Evolutionary conservation across 2,329 filamentous ascomycete species (phyloP).

Genomic region (Leptographium galeiforme): DNA sequence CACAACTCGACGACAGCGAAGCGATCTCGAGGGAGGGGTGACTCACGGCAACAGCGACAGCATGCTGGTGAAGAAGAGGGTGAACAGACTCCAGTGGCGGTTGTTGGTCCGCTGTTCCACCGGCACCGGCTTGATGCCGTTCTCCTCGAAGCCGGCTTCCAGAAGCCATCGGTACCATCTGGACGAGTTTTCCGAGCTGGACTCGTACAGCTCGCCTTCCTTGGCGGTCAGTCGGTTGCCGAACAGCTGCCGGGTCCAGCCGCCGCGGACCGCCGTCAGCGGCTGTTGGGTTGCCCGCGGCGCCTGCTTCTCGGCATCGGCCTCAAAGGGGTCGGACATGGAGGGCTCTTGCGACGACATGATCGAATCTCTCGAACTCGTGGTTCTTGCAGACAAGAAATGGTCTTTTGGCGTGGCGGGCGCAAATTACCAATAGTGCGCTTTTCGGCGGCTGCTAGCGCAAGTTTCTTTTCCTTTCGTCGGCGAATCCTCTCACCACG

Average conservation of each 20-base stretch:
- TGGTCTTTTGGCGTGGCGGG: background rate
- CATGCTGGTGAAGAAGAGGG: constrained; percentile 45
- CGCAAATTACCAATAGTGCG: background rate
- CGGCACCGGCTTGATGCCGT: constrained; percentile 43
- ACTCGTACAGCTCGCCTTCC: constrained; percentile 20
- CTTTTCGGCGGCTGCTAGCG: background rate
- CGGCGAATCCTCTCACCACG: background rate
- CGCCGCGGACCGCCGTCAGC: background rate
- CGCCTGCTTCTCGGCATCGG: constrained; percentile 12
- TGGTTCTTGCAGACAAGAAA: background rate
- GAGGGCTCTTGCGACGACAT: constrained; percentile 6
- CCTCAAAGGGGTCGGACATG: background rate
- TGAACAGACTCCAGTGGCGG: constrained; percentile 42
- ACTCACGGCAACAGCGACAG: constrained; percentile 44
- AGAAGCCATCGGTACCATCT: constrained; percentile 29
- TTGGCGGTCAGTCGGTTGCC: constrained; percentile 15
- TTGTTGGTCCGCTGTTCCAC: constrained; percentile 38
- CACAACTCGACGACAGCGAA: background rate
- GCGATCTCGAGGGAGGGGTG: background rate
- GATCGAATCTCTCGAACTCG: background rate
- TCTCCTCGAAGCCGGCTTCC: constrained; percentile 34
- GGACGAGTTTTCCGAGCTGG: constrained; percentile 16
- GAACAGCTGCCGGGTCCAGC: constrained; percentile 9
- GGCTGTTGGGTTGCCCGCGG: background rate
- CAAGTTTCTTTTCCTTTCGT: background rate